Percentiles rank a stretch among this genome's conserved stretches.
Evolutionary conservation across 1,284 basidiomycete genomes (phyloP).

Genomic region (Golubevia sp.): DNA sequence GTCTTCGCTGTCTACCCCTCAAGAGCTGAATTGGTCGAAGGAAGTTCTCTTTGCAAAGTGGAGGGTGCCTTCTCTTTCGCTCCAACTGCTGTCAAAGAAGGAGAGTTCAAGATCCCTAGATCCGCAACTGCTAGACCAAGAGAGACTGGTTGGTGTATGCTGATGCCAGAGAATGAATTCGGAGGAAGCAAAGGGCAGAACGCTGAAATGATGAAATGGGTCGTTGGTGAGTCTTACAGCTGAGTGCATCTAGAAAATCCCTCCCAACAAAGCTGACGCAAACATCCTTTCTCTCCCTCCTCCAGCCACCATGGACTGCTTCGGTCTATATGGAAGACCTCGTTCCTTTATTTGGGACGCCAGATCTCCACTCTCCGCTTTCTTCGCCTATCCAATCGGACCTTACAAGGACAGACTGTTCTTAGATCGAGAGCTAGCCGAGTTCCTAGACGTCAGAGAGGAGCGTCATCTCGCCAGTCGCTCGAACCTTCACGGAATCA

Average conservation of each 20-base stretch:
- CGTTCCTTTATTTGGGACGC: conserved; percentile 49
- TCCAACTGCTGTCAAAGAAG: too few relatives aligned
- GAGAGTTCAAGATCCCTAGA: too few relatives aligned
- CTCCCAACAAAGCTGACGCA: background rate
- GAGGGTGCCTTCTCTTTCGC: conserved; percentile 49
- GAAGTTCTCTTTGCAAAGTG: conserved; percentile 56
- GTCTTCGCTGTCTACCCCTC: conserved; percentile 58
- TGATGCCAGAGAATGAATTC: conserved; percentile 60
- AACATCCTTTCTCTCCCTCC: background rate
- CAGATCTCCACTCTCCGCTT: conserved; percentile 64
- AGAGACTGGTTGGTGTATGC: conserved; percentile 61
- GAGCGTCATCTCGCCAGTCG: conserved; percentile 64
- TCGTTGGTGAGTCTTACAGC: conserved; percentile 71
- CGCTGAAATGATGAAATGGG: conserved; percentile 91
- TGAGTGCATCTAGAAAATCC: conserved; percentile 14
- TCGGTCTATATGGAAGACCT: conserved; percentile 55
- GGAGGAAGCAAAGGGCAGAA: conserved; percentile 73
- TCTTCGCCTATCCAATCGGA: conserved; percentile 62
- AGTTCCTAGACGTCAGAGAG: conserved; percentile 77
- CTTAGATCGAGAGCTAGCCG: conserved; percentile 81
- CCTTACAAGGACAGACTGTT: conserved; percentile 71
- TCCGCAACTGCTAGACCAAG: conserved; percentile 69
- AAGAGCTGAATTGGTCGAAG: conserved; percentile 55
- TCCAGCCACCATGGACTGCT: conserved; percentile 58
- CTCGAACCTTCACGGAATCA: conserved; percentile 48